These are phyloP conservation scores for Fusarium sp. DNA, from an alignment of 2,329 filamentous ascomycete genomes.

Conservation along the genomic window DNA sequence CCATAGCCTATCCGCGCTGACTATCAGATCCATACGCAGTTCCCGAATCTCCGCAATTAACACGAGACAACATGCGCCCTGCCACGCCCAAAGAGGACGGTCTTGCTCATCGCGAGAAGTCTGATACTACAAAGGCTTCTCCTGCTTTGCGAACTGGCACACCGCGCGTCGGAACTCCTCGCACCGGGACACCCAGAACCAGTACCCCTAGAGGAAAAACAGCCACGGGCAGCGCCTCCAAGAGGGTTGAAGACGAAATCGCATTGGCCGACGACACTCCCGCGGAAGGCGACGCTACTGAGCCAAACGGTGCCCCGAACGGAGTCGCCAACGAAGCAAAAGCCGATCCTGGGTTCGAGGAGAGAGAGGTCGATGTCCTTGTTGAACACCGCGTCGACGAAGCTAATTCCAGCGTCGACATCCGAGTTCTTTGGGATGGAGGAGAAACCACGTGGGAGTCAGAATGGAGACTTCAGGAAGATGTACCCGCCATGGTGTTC, in stretches of 20 bases:
- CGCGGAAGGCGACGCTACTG: neutral
- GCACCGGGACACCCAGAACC: constrained; percentile 16
- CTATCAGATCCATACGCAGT: constrained; percentile 42
- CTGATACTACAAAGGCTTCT: constrained; percentile 20
- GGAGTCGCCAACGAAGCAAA: constrained; percentile 5
- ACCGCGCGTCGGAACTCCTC: constrained; percentile 19
- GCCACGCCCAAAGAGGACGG: constrained; percentile 30
- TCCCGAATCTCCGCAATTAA: constrained; percentile 33
- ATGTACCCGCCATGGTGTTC: constrained; percentile 42
- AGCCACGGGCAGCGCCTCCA: neutral
- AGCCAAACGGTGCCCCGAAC: constrained; percentile 28
- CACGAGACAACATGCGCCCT: constrained; percentile 17
- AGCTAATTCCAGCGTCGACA: constrained; percentile 41
- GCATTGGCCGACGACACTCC: neutral
- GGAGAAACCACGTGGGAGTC: constrained; percentile 44
- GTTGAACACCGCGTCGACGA: constrained; percentile 37
- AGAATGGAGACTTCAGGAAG: constrained; percentile 45
- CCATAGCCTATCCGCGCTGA: constrained; percentile 5
- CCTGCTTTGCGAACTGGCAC: constrained; percentile 20
- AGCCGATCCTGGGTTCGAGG: constrained; percentile 15
- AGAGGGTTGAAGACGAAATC: neutral
- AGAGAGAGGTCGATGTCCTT: constrained; percentile 42
- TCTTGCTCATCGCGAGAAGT: constrained; percentile 29
- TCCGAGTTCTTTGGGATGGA: constrained; percentile 40
- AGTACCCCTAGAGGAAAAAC: neutral